Evolutionary conservation across 345 rosid species (phyloP).

Genomic region (Camelina neglecta): DNA sequence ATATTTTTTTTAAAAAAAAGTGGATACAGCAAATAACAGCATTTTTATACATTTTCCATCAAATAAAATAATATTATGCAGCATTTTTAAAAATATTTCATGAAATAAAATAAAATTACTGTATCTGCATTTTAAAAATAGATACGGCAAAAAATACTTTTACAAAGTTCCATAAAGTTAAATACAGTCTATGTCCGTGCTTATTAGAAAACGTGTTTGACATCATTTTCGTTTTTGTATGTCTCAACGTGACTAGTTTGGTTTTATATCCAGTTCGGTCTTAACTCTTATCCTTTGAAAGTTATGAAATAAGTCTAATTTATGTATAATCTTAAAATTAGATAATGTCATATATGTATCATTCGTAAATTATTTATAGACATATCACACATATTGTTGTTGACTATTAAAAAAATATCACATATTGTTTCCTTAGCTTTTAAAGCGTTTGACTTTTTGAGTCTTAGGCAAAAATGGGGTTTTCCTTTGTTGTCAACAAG

Average conservation of each 20-base stretch:
- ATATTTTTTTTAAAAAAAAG: no score
- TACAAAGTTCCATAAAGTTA: no score
- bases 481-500: slow-evolving; percentile 14
- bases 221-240: slow-evolving; percentile 18
- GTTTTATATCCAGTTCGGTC: neutral
- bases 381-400: slow-evolving; percentile 20
- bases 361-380: neutral
- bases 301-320: neutral
- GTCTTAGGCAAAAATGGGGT: slow-evolving; percentile 7
- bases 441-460: slow-evolving; percentile 17
- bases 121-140: no score
- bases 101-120: no score
- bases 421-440: slow-evolving; percentile 18
- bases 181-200: neutral
- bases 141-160: no score
- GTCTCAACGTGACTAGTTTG: neutral
- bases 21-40: no score
- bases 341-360: neutral
- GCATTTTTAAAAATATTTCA: no score
- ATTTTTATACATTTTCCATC: no score
- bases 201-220: slow-evolving; percentile 29
- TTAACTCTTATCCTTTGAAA: neutral
- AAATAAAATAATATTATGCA: no score
- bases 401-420: slow-evolving; percentile 15
- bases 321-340: neutral